Percentiles rank a stretch among this genome's conserved stretches.
Evolutionary conservation across 2,329 filamentous ascomycete genomes (phyloP).

Genomic region (Fusarium penzigii): DNA sequence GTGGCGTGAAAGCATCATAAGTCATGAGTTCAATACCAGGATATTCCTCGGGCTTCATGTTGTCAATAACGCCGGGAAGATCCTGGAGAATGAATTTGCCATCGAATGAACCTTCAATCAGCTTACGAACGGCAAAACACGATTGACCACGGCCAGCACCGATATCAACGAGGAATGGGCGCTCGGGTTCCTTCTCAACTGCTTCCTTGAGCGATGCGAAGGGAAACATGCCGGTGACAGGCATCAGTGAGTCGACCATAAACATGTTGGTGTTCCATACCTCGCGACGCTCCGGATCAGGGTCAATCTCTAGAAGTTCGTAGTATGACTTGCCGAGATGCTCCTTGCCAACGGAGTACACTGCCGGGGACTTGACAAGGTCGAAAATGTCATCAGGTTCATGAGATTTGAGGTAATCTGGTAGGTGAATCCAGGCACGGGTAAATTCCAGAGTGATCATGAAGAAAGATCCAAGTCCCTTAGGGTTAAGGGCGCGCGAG

Average conservation of each 20-base stretch:
- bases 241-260: conserved; percentile 34
- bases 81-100: conserved; percentile 36
- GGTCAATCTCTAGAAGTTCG: conserved; percentile 33
- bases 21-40: conserved; percentile 29
- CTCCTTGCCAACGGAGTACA: conserved; percentile 33
- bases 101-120: conserved; percentile 21
- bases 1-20: conserved; percentile 19
- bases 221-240: conserved; percentile 38
- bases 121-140: conserved; percentile 30
- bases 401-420: conserved; percentile 35
- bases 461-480: conserved; percentile 33
- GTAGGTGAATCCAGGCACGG: conserved; percentile 26
- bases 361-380: conserved; percentile 34
- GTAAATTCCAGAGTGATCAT: conserved; percentile 35
- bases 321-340: conserved; percentile 37
- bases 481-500: conserved; percentile 30
- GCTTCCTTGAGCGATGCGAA: conserved; percentile 31
- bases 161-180: conserved; percentile 34
- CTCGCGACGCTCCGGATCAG: conserved; percentile 29
- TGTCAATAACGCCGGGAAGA: conserved; percentile 33
- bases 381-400: conserved; percentile 34
- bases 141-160: conserved; percentile 35
- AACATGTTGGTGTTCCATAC: conserved; percentile 37
- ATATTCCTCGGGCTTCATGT: conserved; percentile 18
- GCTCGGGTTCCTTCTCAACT: conserved; percentile 30